These are phyloP conservation scores for Tylopilus sp. DNA, from an alignment of 768 basidiomycete genomes.

Conservation along the genomic window DNA sequence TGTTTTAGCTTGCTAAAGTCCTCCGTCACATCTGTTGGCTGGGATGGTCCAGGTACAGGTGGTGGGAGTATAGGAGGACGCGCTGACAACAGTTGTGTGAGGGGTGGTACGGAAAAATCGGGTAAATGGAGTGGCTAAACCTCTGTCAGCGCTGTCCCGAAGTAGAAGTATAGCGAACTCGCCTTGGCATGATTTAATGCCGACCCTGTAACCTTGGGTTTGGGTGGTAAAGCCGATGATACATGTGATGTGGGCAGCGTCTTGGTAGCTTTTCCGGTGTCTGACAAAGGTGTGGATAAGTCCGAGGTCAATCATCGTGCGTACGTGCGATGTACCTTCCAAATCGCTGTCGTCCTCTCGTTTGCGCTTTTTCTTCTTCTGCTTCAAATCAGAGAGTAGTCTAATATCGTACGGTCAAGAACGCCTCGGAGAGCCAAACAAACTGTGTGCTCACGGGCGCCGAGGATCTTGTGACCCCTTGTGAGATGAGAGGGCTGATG, in stretches of 20 bases:
- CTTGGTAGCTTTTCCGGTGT: constrained; percentile 54
- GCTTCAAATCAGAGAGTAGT: constrained; percentile 54
- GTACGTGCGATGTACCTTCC: constrained; percentile 48
- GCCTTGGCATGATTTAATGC: constrained; percentile 51
- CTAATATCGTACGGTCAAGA: constrained; percentile 14
- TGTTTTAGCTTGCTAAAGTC: constrained; percentile 85
- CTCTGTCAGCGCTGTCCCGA: constrained; percentile 10
- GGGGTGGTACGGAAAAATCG: constrained; percentile 59
- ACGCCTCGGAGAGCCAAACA: constrained; percentile 14
- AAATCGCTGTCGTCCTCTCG: constrained; percentile 72
- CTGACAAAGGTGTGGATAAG: constrained; percentile 30
- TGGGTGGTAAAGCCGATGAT: constrained; percentile 41
- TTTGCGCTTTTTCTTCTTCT: constrained; percentile 86
- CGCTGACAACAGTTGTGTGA: constrained; percentile 48
- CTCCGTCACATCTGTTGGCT: constrained; percentile 76
- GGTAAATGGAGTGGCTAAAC: constrained; percentile 39
- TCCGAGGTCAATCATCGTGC: background rate
- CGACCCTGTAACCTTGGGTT: constrained; percentile 53
- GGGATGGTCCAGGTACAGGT: constrained; percentile 78
- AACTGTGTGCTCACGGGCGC: constrained; percentile 43
- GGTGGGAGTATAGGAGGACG: constrained; percentile 62
- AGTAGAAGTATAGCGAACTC: constrained; percentile 11
- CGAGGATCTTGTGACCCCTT: constrained; percentile 62
- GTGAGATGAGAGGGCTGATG: constrained; percentile 45
- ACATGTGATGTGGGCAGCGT: constrained; percentile 49